Percentiles rank a stretch among this genome's conserved stretches.
These are phyloP conservation scores for Leishmania gerbilli DNA, from an alignment of 208 protist species.

Conservation along the genomic window DNA sequence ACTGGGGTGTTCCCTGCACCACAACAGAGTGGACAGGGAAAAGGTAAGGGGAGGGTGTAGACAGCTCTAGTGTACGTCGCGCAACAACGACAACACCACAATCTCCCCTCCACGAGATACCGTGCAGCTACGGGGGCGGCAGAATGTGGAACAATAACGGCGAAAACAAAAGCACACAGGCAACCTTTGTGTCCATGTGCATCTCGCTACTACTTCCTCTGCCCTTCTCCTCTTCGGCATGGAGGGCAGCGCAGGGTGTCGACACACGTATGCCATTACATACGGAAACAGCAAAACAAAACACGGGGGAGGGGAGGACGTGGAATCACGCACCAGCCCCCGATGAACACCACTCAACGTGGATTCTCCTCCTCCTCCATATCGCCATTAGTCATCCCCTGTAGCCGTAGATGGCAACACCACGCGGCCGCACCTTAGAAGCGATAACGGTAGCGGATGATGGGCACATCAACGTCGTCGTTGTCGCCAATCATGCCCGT, in stretches of 20 bases:
- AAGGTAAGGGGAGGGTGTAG: neutral
- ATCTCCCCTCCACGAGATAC: neutral
- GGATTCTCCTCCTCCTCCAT: neutral
- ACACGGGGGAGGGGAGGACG: neutral
- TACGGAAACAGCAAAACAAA: neutral
- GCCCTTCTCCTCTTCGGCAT: neutral
- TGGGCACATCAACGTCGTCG: conserved; percentile 81
- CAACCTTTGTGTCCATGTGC: neutral
- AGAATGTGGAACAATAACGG: conserved; percentile 2
- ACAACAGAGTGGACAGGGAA: neutral
- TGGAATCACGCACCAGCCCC: neutral
- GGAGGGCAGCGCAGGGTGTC: neutral
- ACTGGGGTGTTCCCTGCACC: neutral
- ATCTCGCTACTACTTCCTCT: neutral
- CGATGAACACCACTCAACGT: neutral
- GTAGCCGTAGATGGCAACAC: neutral
- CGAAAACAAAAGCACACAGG: neutral
- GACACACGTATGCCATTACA: neutral
- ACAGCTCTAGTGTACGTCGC: neutral
- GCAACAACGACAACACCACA: neutral
- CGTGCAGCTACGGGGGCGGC: neutral
- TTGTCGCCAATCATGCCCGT: conserved; percentile 79
- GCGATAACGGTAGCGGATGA: conserved; percentile 69
- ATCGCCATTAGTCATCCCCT: neutral
- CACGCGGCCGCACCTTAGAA: neutral